Base-by-base conservation (phyloP, 2,329 filamentous ascomycete species). In the Graphilbum sp. region DNA sequence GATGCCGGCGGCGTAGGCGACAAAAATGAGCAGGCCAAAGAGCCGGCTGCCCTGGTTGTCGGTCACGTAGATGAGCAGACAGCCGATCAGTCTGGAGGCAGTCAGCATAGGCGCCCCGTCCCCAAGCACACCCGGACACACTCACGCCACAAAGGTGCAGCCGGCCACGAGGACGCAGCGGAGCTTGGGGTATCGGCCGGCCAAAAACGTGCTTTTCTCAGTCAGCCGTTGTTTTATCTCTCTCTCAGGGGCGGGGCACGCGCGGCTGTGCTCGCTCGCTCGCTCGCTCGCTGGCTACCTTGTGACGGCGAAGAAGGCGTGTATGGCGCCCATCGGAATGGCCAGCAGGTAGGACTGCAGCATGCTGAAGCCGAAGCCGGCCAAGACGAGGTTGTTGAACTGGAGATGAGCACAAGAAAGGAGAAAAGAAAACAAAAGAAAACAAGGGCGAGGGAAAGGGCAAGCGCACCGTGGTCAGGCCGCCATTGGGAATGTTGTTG, bases 371-470 rank as follows among this genome's bases (percentile, higher is more conserved):
- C 70, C 69, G 21, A 74, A 65, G 0, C 69, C 67, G 42, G 67
- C 50, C 45, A 75, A 72, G 40, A 76, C 71, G 15, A 75, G 59
- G 0, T 69, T 58, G n/a, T 66, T 67, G 37, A 75, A 76, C 10
- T 13, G 15, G 8, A 29, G 15, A 12, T 7, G 12, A 25, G 23
- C 7, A 25, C 7, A 25, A 25, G 12, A 25, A 25, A 25, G 23
- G 12, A 25, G 12, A 12, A 25, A 25, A 12, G 12, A 25, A 25
- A 25, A 25, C 7, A 12, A 25, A 25, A 25, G 12, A 25, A 12
- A 25, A 25, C 7, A 25, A 25, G 12, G 23, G n/a, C n/a, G n/a
- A n/a, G n/a, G n/a, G n/a, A n/a, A n/a, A n/a, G n/a, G n/a, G n/a
- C n/a, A n/a, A n/a, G n/a, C 31, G 31, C 18, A 32, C 31, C 6